A percentile compares a stretch with the other conserved stretches of the same genome.
Conservation (phyloP, 225 moss, liverwort and hornwort genomes). For the Rhytidiadelphus loreus region DNA sequence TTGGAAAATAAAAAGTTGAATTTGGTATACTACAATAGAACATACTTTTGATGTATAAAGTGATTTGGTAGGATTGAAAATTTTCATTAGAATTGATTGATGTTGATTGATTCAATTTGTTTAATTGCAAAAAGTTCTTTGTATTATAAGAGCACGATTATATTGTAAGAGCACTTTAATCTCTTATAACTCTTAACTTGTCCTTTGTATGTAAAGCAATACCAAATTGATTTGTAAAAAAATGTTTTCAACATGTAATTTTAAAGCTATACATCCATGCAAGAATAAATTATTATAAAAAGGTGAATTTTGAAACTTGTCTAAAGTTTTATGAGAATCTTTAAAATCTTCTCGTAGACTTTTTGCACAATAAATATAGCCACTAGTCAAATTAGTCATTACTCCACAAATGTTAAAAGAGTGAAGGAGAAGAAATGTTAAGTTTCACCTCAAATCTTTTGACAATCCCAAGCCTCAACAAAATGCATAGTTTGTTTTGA, state of each 20-base stretch:
- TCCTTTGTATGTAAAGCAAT: too few species aligned
- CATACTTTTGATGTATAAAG: neutral
- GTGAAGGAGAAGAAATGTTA: neutral
- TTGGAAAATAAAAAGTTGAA: neutral
- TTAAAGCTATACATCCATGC: neutral
- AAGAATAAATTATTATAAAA: neutral
- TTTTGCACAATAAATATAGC: neutral
- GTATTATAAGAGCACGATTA: neutral
- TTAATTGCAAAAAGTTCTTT: neutral
- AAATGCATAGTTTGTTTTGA: neutral
- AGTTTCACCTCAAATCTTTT: neutral
- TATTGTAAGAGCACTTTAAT: too few species aligned
- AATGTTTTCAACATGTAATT: neutral
- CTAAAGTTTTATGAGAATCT: too few species aligned
- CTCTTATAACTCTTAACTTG: too few species aligned
- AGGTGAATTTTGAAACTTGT: neutral
- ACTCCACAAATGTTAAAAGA: accelerated
- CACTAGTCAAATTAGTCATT: neutral
- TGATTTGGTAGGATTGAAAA: neutral
- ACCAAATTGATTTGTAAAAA: neutral
- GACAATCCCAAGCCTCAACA: accelerated
- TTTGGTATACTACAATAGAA: too few species aligned
- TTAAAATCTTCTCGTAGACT: neutral
- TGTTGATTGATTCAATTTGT: too few species aligned
- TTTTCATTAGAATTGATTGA: neutral